phyloP scores from a whole-genome alignment of 805 yeast genomes.

The Candida morakotiae region DNA sequence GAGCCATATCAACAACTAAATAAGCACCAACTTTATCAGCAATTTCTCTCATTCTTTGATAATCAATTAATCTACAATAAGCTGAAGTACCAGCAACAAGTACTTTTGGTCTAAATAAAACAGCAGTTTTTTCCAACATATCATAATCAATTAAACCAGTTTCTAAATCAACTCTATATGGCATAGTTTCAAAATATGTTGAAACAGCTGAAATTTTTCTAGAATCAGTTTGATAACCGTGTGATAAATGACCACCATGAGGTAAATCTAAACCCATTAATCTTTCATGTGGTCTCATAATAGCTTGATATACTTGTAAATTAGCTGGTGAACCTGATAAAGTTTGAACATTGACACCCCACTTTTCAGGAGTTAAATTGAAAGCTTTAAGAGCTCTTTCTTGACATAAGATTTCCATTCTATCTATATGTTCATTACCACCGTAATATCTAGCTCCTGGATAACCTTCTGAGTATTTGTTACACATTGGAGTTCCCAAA shows the following conservation, averaged over 20 bases:
- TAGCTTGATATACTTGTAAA: slow-evolving; percentile 85
- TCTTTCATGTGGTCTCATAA: slow-evolving; percentile 86
- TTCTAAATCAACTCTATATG: slow-evolving; percentile 79
- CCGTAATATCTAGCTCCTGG: slow-evolving; percentile 98
- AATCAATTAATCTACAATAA: slow-evolving; percentile 86
- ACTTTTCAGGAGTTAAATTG: slow-evolving; percentile 64
- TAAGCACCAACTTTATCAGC: slow-evolving; percentile 94
- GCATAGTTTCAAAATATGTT: slow-evolving; percentile 96
- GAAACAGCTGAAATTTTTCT: slow-evolving; percentile 90
- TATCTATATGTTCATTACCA: slow-evolving; percentile 93
- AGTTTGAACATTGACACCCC: slow-evolving; percentile 98
- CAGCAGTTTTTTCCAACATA: slow-evolving; percentile 73
- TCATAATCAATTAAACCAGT: slow-evolving; percentile 95
- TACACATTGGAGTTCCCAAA: slow-evolving; percentile 93
- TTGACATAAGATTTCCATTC: slow-evolving; percentile 86
- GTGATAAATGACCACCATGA: slow-evolving; percentile 97
- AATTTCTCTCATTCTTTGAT: slow-evolving; percentile 82
- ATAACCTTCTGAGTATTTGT: slow-evolving; percentile 97
- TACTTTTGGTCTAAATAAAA: slow-evolving; percentile 88
- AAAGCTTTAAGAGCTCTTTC: slow-evolving; percentile 86
- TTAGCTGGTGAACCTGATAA: slow-evolving; percentile 97
- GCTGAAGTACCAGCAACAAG: slow-evolving; percentile 98
- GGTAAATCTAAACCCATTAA: slow-evolving; percentile 97
- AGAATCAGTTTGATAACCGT: slow-evolving; percentile 90
- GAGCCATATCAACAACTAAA: slow-evolving; percentile 94